Evolutionary conservation across 305 asterid species (phyloP).

Genomic region (Solanum hybrid): DNA sequence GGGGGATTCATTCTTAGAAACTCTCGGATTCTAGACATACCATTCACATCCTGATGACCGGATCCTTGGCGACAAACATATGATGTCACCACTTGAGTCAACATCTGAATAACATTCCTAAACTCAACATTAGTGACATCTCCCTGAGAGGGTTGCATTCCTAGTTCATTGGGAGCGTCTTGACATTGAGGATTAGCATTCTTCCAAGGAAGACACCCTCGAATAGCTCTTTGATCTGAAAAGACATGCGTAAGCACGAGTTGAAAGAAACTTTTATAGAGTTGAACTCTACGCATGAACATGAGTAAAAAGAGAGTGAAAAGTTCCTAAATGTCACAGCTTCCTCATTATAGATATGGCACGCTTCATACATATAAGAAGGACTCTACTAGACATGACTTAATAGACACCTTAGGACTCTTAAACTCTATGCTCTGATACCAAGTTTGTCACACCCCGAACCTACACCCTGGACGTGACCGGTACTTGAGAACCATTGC

Average conservation of each 20-base stretch:
- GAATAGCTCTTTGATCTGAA: background rate
- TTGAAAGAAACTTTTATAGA: no score
- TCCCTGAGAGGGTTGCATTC: background rate
- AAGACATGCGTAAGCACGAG: background rate
- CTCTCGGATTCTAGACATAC: background rate
- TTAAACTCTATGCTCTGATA: background rate
- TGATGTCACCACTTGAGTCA: background rate
- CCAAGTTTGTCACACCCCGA: background rate
- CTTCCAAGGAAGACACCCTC: background rate
- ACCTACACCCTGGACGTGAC: accelerated
- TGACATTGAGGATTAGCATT: background rate
- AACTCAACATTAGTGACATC: background rate
- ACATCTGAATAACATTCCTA: no score
- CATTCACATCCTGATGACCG: background rate
- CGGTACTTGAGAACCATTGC: no score
- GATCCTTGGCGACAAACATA: accelerated
- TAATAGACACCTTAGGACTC: background rate
- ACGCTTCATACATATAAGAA: background rate
- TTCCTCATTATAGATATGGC: background rate
- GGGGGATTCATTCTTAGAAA: background rate
- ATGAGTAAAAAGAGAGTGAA: background rate
- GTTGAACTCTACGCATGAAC: background rate
- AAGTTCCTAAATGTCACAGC: background rate
- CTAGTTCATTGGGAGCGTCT: background rate
- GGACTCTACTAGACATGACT: background rate